Evolutionary conservation across 2,329 filamentous ascomycete genomes (phyloP), one percentile per base, ranked within the genome.

Genomic region (Nannizziopsis barbatae): DNA sequence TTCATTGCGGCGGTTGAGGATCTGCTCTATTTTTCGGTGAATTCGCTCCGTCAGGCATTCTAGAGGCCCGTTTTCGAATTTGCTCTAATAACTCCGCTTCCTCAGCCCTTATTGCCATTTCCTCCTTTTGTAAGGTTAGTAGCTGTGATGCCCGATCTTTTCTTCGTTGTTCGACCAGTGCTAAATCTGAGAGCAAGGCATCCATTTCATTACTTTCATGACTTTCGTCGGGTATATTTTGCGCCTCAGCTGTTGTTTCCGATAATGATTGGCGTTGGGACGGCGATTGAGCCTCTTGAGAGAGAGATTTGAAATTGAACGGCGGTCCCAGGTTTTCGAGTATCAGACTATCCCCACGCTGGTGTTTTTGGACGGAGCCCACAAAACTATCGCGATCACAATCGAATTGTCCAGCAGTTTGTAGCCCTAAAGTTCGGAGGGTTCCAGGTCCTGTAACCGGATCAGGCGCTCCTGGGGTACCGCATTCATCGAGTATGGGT

Each of bases 41-140:
- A 2, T 31, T 30, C 6, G 5, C 14, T 18, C 44, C 35, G 10
- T 31, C 44, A 2, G 44, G 35, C 7, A 46, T 39, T 36, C 14
- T 36, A 1, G 45, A 33, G 7, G 45, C 45, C 20, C 27, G 40
- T 20, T 47, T 47, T 11, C 45, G 37, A 33, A 47, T 39, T 18
- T 47, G 12, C 15, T 41, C 45, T 27, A 47, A 42, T 36, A 47
- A 27, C 18, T 36, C 45, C 9, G 36, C 15, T 20, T 42, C 39
- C 39, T 42, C 39, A 7, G 17, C 44, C 20, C 44, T 39, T 11
- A 46, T 46, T 10, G 44, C 44, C 44, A 46, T 46, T 12, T 47
- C 45, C 11, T 47, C 36, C 6, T 39, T 38, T 12, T 47, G 45
- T 12, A 47, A 17, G 10, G 15, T 14, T n/a, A 27, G 36, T 5